Evolutionary conservation across 1,284 basidiomycete species (phyloP), one percentile per base, ranked within the genome.

Genomic region (Spongiforma sp.): DNA sequence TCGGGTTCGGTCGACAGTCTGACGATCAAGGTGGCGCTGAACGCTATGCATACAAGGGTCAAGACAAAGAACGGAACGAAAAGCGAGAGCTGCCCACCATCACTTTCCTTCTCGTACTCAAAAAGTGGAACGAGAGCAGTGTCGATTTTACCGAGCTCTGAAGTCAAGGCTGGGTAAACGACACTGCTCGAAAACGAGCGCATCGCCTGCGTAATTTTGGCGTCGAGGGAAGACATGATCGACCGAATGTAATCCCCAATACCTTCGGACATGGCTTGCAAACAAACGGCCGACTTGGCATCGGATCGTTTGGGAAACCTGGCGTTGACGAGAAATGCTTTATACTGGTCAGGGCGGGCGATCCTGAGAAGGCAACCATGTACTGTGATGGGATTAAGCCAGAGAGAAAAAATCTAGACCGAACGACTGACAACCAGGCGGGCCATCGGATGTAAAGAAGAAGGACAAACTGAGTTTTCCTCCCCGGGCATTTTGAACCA

Each of bases 361-460:
- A 91, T 69, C 46, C 87, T 86, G 36, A 91, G 78, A 21, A 90
- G 73, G 71, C 84, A 86, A 3, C 89, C 88, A 56, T 88, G 84
- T 15, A 87, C 88, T 90, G 59, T 15, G 33, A 54, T 53, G 60
- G 52, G 36, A 54, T 37, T 71, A 62, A 62, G 62, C 57, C 59
- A 39, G 21, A 39, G 53, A 21, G 19, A 6, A 36, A 55, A 64
- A 59, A 50, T 50, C 30, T 15, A 21, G 34, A 57, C 24, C 24
- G 54, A 57, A 21, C 55, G 17, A 79, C 84, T 70, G 67, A 86
- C 86, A 71, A 58, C 82, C 80, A 19, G 75, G 70, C 24, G 75
- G 77, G 37, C 81, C 77, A 30, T 81, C 76, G 0, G 76, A 78
- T 1, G 82, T 80, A 72, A 82, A 85, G 57, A 80, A 78, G 68